Base-by-base conservation (phyloP, 139 green algal genomes). In the Diplosphaera chodatii region DNA sequence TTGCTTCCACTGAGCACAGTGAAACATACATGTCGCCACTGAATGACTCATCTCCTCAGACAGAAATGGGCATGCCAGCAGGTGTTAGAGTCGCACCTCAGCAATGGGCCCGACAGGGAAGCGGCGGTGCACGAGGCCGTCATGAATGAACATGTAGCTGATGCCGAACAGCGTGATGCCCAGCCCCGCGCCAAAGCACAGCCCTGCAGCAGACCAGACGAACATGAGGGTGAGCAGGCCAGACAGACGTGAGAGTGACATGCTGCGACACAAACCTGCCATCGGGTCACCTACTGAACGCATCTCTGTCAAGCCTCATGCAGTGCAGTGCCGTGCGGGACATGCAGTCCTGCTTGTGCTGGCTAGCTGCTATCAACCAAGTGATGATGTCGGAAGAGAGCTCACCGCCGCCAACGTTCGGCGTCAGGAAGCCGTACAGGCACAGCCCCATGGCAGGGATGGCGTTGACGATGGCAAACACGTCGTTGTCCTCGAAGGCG, bases 121-220 rank as follows among this genome's bases (percentile, higher is more conserved):
- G 33, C 94, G 87, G 62, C 78, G 78, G 87, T 98, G 95, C 32
- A 99, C 92, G 23, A 98, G 76, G 34, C 94, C 94, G 76, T 98
- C 95, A 77, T 99, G 95, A 22, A 98, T 85, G 82, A 98, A 98
- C 92, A 99, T 97, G 87, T 99, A 99, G 23, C 76, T 84, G 63
- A 97, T 97, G 63, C 95, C 95, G 70, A 96, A 99, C 2, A 97
- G 75, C 1, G 93, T 97, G 83, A 99, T 98, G 78, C 95, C 95
- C 55, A 99, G 80, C 1, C 95, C 95, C 21, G 87, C 83, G 22
- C 94, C 94, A 73, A 96, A 98, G 77, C 84, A 95, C 27, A 96
- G 32, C 66, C 85, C 87, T n/a, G 69, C 75, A 37, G 63, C 30
- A 20, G 72, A 21, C n/a, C 48, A 21, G 37, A 21, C 37, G 10